A percentile compares a stretch with the other conserved stretches of the same genome.
Evolutionary conservation across 768 basidiomycete genomes (phyloP).

Genomic region (Agrocybe chaxingu): DNA sequence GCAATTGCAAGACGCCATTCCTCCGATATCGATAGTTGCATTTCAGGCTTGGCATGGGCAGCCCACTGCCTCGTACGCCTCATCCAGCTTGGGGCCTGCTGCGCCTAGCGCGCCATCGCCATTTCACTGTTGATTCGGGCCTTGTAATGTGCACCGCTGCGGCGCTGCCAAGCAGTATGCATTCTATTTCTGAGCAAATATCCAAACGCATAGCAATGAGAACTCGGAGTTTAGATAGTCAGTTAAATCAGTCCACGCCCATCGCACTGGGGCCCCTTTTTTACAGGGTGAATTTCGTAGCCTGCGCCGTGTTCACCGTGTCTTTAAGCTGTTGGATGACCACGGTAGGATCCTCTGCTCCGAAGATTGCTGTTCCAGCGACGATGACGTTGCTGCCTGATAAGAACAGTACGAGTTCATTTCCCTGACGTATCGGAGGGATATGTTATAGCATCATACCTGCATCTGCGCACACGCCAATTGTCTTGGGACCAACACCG

Average conservation of each 20-base stretch:
- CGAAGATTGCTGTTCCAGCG: constrained; percentile 94
- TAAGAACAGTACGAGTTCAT: neutral
- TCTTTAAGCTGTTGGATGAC: constrained; percentile 75
- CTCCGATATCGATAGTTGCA: too few species aligned
- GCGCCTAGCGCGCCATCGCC: too few species aligned
- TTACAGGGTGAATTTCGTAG: constrained; percentile 16
- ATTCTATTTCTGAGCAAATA: too few species aligned
- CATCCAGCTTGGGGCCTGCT: too few species aligned
- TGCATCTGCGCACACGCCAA: constrained; percentile 85
- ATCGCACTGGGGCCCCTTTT: neutral
- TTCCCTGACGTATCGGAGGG: neutral
- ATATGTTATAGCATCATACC: constrained; percentile 40
- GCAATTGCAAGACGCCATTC: too few species aligned
- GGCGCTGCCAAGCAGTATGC: too few species aligned
- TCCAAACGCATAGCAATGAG: constrained; percentile 4
- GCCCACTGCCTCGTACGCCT: too few species aligned
- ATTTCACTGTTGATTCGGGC: too few species aligned
- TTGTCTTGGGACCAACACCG: constrained; percentile 90
- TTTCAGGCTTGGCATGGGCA: too few species aligned
- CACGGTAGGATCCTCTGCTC: constrained; percentile 68
- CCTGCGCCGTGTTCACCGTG: constrained; percentile 67
- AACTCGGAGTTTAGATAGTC: constrained; percentile 12
- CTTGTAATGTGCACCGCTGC: too few species aligned
- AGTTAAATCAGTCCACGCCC: constrained; percentile 8
- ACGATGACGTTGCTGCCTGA: constrained; percentile 97